These are phyloP conservation scores for Fraxinus sp. DNA, from an alignment of 305 asterid genomes.

Conservation along the genomic window DNA sequence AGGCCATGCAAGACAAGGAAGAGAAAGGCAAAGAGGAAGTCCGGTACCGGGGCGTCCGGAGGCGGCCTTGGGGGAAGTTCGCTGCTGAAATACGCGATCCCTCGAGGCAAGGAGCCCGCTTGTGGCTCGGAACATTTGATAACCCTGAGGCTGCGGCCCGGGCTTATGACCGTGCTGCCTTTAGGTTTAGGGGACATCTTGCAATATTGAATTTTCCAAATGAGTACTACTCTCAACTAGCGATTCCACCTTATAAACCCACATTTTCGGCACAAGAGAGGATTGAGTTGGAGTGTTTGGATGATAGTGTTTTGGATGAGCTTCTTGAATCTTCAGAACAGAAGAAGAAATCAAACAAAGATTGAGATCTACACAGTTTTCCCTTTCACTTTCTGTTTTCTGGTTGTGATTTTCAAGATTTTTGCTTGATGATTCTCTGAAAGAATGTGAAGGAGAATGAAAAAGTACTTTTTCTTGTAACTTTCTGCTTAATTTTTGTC, in stretches of 20 bases:
- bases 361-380: background rate
- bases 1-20: constrained; percentile 49
- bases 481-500: background rate
- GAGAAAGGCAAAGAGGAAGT: constrained; percentile 40
- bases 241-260: constrained; percentile 26
- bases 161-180: constrained; percentile 71
- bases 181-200: constrained; percentile 65
- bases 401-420: background rate
- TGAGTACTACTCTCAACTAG: constrained; percentile 62
- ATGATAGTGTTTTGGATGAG: constrained; percentile 53
- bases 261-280: constrained; percentile 19
- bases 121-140: constrained; percentile 82
- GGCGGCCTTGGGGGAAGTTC: constrained; percentile 73
- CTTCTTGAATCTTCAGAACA: constrained; percentile 41
- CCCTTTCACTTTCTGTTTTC: background rate
- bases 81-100: constrained; percentile 93
- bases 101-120: constrained; percentile 49
- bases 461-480: background rate
- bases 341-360: constrained; percentile 31
- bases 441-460: background rate
- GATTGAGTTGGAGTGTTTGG: constrained; percentile 55
- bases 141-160: constrained; percentile 78
- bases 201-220: constrained; percentile 69
- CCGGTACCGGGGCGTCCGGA: constrained; percentile 64
- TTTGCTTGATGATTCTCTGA: background rate